phyloP scores from a whole-genome alignment of 805 yeast species.

The Ascoidea asiatica region DNA sequence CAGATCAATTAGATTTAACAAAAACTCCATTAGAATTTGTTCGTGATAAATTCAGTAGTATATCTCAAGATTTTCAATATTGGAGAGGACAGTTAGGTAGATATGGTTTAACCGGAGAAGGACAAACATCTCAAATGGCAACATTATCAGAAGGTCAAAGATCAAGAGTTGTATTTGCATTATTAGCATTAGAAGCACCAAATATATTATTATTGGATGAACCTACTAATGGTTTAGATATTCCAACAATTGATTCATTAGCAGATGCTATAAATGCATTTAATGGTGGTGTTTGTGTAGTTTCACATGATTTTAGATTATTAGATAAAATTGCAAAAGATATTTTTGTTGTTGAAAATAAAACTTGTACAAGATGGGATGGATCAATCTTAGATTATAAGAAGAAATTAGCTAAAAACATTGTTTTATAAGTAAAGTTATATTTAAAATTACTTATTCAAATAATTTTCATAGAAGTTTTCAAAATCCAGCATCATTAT shows the following conservation, averaged over 20 bases:
- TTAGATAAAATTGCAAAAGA: slow-evolving; percentile 96
- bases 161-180: slow-evolving; percentile 95
- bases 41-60: slow-evolving; percentile 77
- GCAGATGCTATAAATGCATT: slow-evolving; percentile 92
- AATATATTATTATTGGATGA: slow-evolving; percentile 92
- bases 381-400: slow-evolving; percentile 84
- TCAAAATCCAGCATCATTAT: too few relatives aligned
- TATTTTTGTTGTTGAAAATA: slow-evolving; percentile 90
- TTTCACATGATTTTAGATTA: slow-evolving; percentile 97
- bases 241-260: slow-evolving; percentile 93
- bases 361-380: slow-evolving; percentile 94
- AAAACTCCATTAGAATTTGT: slow-evolving; percentile 94
- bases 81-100: slow-evolving; percentile 98
- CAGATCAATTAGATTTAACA: slow-evolving; percentile 93
- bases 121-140: slow-evolving; percentile 97
- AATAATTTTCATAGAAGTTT: too few relatives aligned
- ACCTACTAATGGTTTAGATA: slow-evolving; percentile 99
- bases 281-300: slow-evolving; percentile 97
- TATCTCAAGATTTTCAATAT: slow-evolving; percentile 97
- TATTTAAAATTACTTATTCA: not conserved
- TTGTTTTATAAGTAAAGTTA: slow-evolving; percentile 40
- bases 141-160: slow-evolving; percentile 98
- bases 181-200: slow-evolving; percentile 90
- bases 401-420: slow-evolving; percentile 84
- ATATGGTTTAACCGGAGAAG: slow-evolving; percentile 97